Percentiles rank a stretch among this genome's conserved stretches.
Evolutionary conservation across 169 alveolate genomes (phyloP).

Genomic region (Cryptosporidium ubiquitum): DNA sequence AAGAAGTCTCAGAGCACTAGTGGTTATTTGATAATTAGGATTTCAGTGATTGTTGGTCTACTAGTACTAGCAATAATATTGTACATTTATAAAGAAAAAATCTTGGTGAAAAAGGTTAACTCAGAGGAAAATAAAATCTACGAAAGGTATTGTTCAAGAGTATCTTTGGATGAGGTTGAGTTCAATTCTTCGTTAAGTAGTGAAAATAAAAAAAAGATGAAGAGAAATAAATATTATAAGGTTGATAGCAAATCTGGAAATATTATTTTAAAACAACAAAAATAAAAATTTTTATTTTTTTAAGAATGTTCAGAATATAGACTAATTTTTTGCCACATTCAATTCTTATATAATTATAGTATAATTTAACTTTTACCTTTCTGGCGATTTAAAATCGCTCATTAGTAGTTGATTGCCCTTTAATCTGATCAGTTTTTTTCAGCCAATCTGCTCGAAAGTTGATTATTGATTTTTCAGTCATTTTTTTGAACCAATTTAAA

Average conservation of each 20-base stretch:
- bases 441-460: not conserved
- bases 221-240: constrained; percentile 8
- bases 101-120: not conserved
- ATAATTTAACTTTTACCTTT: not conserved
- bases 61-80: constrained; percentile 25
- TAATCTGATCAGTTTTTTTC: not conserved
- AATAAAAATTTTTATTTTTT: not conserved
- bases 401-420: not conserved
- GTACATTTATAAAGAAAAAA: constrained; percentile 16
- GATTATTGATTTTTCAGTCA: not conserved
- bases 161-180: constrained; percentile 50
- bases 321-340: no score
- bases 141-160: constrained; percentile 63
- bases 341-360: not conserved
- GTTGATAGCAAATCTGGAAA: constrained; percentile 49
- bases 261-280: constrained; percentile 19
- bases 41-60: constrained; percentile 24
- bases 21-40: not conserved
- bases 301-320: not conserved
- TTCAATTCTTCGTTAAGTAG: constrained; percentile 10
- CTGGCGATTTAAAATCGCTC: not conserved
- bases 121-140: constrained; percentile 1
- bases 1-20: not conserved
- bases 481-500: not conserved
- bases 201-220: not conserved